Conservation (phyloP, 192 early-diverging fungal species). For the Phycomyces blakesleeanus region DNA sequence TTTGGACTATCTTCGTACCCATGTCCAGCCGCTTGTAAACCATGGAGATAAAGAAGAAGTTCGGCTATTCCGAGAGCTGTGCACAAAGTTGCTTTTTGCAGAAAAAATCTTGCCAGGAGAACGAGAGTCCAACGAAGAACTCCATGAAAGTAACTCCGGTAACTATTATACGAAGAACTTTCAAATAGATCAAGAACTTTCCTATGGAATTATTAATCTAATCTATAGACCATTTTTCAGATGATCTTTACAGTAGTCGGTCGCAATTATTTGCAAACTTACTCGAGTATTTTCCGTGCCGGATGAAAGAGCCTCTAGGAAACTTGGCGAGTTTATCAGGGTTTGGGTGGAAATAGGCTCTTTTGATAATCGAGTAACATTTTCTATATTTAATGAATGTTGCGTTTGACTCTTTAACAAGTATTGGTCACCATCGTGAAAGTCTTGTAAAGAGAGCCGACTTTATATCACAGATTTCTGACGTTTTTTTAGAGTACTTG, state of each 20-base stretch:
- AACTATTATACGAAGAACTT: neutral
- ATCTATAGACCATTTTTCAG: conserved; percentile 1
- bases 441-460: no score
- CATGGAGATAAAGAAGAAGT: conserved; percentile 43
- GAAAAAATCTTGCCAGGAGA: neutral
- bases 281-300: conserved; percentile 70
- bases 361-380: no score
- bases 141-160: neutral
- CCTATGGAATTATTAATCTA: conserved; percentile 13
- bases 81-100: conserved; percentile 16
- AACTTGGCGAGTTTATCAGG: conserved; percentile 54
- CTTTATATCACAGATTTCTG: no score
- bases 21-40: conserved; percentile 71
- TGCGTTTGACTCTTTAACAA: no score
- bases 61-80: conserved; percentile 36
- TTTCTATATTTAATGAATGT: no score
- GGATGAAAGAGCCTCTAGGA: conserved; percentile 70
- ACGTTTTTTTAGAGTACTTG: no score
- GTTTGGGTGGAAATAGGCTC: no score
- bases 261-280: conserved; percentile 66
- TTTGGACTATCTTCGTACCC: conserved; percentile 73
- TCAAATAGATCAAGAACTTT: no score
- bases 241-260: conserved; percentile 38
- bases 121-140: neutral
- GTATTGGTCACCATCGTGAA: no score